Evolutionary conservation across 2,329 filamentous ascomycete species (phyloP), one percentile per base, ranked within the genome.

Genomic region (Alternaria sp.): DNA sequence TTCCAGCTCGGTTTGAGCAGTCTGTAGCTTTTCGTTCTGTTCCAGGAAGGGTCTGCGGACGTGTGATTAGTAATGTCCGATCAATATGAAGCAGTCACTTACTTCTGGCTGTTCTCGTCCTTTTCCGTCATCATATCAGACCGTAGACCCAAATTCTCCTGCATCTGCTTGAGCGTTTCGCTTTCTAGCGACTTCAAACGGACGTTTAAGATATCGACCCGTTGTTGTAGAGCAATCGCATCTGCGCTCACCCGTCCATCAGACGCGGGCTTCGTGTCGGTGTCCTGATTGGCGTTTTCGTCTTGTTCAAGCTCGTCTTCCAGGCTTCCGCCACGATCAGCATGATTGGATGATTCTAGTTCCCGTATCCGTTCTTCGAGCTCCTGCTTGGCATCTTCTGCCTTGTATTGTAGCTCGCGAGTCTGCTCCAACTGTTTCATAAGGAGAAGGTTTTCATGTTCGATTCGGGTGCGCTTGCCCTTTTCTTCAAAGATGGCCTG

Each of bases 401-500:
- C 83, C 26, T 81, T 81, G 58, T 81, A 80, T 57, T 84, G 82
- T 26, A 84, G 72, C 59, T 85, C 83, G 21, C 80, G 77, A 36
- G 81, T 81, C 43, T 83, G 82, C 59, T 85, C 82, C 9, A 83
- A 75, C 65, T 84, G 82, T 62, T 84, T 82, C 62, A 80, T 77
- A 1, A 84, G 77, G 15, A 83, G 69, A 12, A 83, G 74, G 28
- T 83, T 81, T 44, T 85, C 83, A 60, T 84, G 81, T 62, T 85
- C 83, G 11, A 84, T 78, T 40, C 83, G 77, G 44, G 82, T 83
- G 17, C 82, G 77, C 49, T 81, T 82, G 15, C 82, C 82, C 54
- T 84, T 84, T 58, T 84, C 79, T 69, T 85, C 83, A 63, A 83
- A 85, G 66, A 85, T 84, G 51, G 84, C 83, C 61, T 84, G 83